Base-by-base conservation (phyloP, 2,329 filamentous ascomycete genomes). In the Fusarium foetens region DNA sequence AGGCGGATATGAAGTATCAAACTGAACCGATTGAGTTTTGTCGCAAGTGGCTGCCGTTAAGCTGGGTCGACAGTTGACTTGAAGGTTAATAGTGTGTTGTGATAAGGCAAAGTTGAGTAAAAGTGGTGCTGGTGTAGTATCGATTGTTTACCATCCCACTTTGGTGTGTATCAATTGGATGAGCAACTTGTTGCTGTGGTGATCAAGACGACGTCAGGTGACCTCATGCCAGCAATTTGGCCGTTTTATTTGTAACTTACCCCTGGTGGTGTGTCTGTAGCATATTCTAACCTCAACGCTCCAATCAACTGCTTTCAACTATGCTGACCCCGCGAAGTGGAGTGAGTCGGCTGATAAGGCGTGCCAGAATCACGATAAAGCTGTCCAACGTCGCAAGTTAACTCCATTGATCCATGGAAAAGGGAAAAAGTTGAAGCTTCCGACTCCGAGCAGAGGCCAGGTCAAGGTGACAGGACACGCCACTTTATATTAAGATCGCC, bases 61-160 rank as follows among this genome's bases (percentile, higher is more conserved):
- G 59, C 49, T 58, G 29, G 57, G 48, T 63, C 33, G 43, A 39
- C 25, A 58, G 45, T 66, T 31, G 35, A 59, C 31, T 60, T 64
- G 67, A 65, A 53, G 49, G 70, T 68, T 74, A 42, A 66, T 75
- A 60, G 43, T 55, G 64, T 69, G 69, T 66, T 67, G 36, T 60
- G 46, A 42, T 59, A 48, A 53, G 48, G 62, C 51, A 41, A 41
- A 66, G 53, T 52, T 60, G 27, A 59, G 57, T 59, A 58, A 59
- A 66, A 66, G 63, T 68, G 63, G 63, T 68, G 13, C 65, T 68
- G 63, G 14, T 38, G 46, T 54, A 54, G 48, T 69, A 62, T 64
- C 43, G 45, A 51, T 58, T 70, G 76, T 78, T 78, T 78, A 78
- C 76, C 61, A 76, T 67, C 73, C 66, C 65, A 39, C 63, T 74